Conservation (phyloP, 768 basidiomycete genomes). For the Epithele typhae region DNA sequence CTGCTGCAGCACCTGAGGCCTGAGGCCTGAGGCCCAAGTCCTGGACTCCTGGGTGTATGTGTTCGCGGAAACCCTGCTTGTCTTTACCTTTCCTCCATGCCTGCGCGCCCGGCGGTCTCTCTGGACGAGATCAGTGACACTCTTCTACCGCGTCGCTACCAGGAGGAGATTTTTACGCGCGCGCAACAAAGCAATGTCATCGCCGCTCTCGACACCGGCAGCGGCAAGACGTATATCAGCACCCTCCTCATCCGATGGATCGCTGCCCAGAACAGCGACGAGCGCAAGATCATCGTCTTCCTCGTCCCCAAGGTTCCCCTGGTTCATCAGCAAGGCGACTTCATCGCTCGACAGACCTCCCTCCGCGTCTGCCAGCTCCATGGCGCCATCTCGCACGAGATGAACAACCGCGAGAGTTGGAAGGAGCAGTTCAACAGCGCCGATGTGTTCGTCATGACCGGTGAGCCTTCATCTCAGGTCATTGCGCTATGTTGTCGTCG, state of each 20-base stretch:
- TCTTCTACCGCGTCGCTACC: slow-evolving; percentile 46
- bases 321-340: slow-evolving; percentile 77
- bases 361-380: slow-evolving; percentile 65
- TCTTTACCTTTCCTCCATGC: too few relatives aligned
- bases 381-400: slow-evolving; percentile 67
- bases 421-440: slow-evolving; percentile 51
- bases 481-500: not conserved
- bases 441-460: slow-evolving; percentile 85
- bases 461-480: slow-evolving; percentile 37
- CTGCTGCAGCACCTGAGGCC: too few relatives aligned
- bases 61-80: too few relatives aligned
- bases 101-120: too few relatives aligned
- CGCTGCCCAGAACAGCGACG: slow-evolving; percentile 42
- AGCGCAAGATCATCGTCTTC: slow-evolving; percentile 67
- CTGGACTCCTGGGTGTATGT: too few relatives aligned
- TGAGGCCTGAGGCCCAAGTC: too few relatives aligned
- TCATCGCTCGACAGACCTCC: slow-evolving; percentile 59
- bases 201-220: slow-evolving; percentile 55
- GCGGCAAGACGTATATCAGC: slow-evolving; percentile 60
- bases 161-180: slow-evolving; percentile 51
- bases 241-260: slow-evolving; percentile 74
- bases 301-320: slow-evolving; percentile 83
- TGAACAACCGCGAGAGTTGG: slow-evolving; percentile 67
- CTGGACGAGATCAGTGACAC: slow-evolving; percentile 29
- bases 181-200: slow-evolving; percentile 51